Evolutionary conservation across 2,329 filamentous ascomycete genomes (phyloP), one percentile per base, ranked within the genome.

Genomic region (Clarireedia sp.): DNA sequence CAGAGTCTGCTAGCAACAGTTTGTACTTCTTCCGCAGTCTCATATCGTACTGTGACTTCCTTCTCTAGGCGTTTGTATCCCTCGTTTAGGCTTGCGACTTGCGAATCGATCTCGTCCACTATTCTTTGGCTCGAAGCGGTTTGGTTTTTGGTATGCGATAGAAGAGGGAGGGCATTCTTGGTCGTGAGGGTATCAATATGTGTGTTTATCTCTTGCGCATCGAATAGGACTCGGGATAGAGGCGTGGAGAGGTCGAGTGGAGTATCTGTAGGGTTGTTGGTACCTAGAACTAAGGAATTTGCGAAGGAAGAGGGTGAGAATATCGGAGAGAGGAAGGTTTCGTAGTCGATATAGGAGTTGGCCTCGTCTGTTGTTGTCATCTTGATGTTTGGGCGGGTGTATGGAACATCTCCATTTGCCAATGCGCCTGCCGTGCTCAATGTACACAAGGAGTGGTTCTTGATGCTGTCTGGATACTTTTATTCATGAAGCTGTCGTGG

Each of bases 121-220:
- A 97, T 86, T 52, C 78, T 78, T 51, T 79, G 78, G 62, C 87
- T 90, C 2, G 90, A 83, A 33, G 82, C 78, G 14, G 84, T 87
- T 69, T 94, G 88, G 44, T 81, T 75, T 58, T 83, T 78, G 3
- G 91, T 95, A 70, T 96, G 80, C 29, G 83, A 75, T 19, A 99
- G 79, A 26, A 99, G 78, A 0, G 90, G 88, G 0, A 92, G 74
- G 2, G 94, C 90, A 26, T 86, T 88, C 60, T 87, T 85, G 2
- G 90, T 94, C 5, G 92, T 95, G 41, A 97, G 79, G 3, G 82
- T 81, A 70, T 99, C 90, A 60, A 99, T 96, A 69, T 95, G 90
- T 0, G 91, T 95, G 72, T 97, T 92, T 62, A 99, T 87, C 72
- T 97, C 94, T 69, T 97, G 94, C 3, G 94, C 86, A 72, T 99